Conservation (phyloP, 805 yeast genomes). For the Kodamaea kakaduensis region DNA sequence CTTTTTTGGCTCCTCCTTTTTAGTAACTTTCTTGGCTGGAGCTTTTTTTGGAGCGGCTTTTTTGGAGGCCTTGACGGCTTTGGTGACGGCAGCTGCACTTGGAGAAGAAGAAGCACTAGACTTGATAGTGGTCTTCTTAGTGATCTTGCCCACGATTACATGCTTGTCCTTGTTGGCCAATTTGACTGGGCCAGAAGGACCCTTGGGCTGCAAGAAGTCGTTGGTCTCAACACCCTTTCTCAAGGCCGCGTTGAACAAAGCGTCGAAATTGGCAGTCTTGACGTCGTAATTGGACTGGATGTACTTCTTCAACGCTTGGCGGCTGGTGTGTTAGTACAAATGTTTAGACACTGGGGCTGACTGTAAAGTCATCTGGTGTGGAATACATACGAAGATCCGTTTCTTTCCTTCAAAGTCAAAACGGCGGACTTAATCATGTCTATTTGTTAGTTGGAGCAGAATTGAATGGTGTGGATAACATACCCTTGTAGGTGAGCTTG, state of each 20-base stretch:
- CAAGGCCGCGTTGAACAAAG: conserved; percentile 71
- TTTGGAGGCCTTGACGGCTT: conserved; percentile 19
- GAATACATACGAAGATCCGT: conserved; percentile 61
- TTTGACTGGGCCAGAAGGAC: conserved; percentile 84
- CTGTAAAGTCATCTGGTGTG: background rate
- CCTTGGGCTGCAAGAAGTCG: conserved; percentile 79
- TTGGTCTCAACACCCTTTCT: conserved; percentile 79
- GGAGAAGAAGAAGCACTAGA: conserved; percentile 2
- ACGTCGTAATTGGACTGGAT: conserved; percentile 60
- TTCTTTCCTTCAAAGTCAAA: conserved; percentile 68
- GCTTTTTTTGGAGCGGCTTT: conserved; percentile 10
- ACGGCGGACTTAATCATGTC: conserved; percentile 70
- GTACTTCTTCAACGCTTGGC: conserved; percentile 85
- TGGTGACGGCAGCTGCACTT: conserved; percentile 9
- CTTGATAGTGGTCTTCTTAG: conserved; percentile 22
- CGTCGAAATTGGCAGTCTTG: conserved; percentile 63
- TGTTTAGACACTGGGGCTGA: background rate
- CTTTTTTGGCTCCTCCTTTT: conserved; percentile 14
- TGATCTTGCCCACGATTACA: conserved; percentile 15
- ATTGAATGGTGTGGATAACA: conserved; percentile 15
- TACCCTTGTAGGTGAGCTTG: conserved; percentile 47
- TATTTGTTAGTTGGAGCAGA: conserved; percentile 20
- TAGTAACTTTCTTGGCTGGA: too few relatives aligned
- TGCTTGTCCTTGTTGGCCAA: conserved; percentile 42
- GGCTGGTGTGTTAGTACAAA: conserved; percentile 39